Base-by-base conservation (phyloP, 495 filamentous ascomycete genomes). In the Penicillium mononematosum region DNA sequence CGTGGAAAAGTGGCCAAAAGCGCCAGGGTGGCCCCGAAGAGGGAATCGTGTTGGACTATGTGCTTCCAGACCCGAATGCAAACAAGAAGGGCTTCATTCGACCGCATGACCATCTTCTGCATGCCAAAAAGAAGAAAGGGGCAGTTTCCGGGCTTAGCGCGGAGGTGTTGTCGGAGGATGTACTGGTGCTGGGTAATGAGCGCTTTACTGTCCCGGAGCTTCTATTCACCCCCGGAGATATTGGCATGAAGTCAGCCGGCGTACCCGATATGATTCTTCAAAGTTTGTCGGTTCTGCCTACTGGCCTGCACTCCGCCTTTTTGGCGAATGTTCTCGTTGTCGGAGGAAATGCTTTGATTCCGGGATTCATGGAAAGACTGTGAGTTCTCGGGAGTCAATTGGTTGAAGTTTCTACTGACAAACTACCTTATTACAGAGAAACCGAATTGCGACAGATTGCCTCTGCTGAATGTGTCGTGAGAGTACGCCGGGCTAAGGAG, bases 201-300 rank as follows among this genome's bases (percentile, higher is more conserved):
- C 82, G 94, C 43, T 99, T 99, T 66, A 78, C 83, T 16, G 89
- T 96, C 0, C 92, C 94, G 2, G 94, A 99, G 70, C 78, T 97
- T 22, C 77, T 98, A 17, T 98, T 98, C 68, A 86, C 80, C 24
- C 93, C 94, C 0, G 78, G 78, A 2, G 92, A 98, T 70, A 87
- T 99, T 50, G 94, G 92, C 0, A 81, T 97, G 76, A 84, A 84
- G 45, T 89, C 96, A 62, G 88, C 88, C 4, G 94, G 94, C 2
- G 76, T 98, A 3, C 84, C 88, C 2, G 88, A 91, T 53, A 79
- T 87, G 41, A 85, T 96, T 41, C 77, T 96, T 73, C 88, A 98
- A 61, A 88, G 86, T 24, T 70, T 99, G 25, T 81, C 83, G n/a
- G 81, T 74, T 8, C 62, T 98, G 32, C 95, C 94, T 1, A 74